Base-by-base conservation (phyloP, 208 protist genomes). In the Trypanosoma caninum region DNA sequence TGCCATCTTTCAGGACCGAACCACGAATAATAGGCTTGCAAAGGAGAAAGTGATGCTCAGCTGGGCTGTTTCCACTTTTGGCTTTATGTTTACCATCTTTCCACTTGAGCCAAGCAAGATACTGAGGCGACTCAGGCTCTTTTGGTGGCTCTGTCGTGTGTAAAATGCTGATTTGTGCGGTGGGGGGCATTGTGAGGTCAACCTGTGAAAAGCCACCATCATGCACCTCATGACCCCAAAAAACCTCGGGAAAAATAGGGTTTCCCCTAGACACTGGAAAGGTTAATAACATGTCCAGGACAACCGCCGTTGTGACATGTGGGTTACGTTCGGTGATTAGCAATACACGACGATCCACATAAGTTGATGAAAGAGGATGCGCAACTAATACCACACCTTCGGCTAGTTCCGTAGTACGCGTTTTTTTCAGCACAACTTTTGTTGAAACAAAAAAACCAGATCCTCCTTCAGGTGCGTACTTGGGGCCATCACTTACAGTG, bases 241-340 rank as follows among this genome's bases (percentile, higher is more conserved):
- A 91, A n/a, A 90, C 82, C 66, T 94, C 84, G 9, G 87, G 84
- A 74, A 94, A 94, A 77, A 94, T 91, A 3, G 84, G 60, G 59
- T 91, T 94, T 23, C 87, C 87, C 9, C 76, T 59, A 14, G 87
- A 91, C 23, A 94, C 51, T 16, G 84, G 83, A 33, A 81, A 88
- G 9, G 73, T 84, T 67, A 82, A 94, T 62, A 80, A 64, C 62
- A 94, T 76, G 57, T 94, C 87, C 14, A 91, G 72, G 30, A 94
- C 87, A 28, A 94, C 57, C 1, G 75, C 87, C 6, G 64, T 89
- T 22, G 84, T 90, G 31, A 82, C 57, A 18, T 84, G 51, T 14
- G 79, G 68, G 7, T 70, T 85, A 8, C 71, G 53, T 64, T 94
- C 87, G 27, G 82, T 87, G 14, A 94, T 78, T 4, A 94, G 65